Percentiles rank a stretch among this genome's conserved stretches.
Evolutionary conservation across 2,329 filamentous ascomycete species (phyloP).

Genomic region (Penicillium sp.): DNA sequence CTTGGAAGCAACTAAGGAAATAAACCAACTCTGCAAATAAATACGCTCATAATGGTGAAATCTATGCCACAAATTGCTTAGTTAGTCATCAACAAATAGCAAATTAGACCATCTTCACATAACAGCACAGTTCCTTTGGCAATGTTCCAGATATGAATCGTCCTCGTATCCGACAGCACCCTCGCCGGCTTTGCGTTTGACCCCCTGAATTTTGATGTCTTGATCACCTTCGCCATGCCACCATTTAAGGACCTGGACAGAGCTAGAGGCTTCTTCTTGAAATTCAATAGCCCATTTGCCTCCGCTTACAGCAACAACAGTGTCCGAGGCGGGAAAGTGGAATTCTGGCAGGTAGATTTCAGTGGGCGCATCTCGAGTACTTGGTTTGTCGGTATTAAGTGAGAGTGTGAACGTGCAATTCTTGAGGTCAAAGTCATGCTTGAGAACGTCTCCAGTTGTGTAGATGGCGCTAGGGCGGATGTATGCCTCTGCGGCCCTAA

Average conservation of each 20-base stretch:
- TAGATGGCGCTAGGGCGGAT: constrained; percentile 77
- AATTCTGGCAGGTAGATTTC: constrained; percentile 84
- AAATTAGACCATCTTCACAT: constrained; percentile 38
- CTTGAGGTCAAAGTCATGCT: constrained; percentile 77
- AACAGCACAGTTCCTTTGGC: constrained; percentile 46
- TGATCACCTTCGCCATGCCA: constrained; percentile 90
- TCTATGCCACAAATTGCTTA: background rate
- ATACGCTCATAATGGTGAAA: too few species aligned
- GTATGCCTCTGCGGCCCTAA: constrained; percentile 88
- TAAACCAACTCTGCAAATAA: too few species aligned
- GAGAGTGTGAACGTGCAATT: constrained; percentile 73
- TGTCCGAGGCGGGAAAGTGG: constrained; percentile 77
- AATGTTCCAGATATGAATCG: constrained; percentile 72
- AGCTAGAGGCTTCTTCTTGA: constrained; percentile 65
- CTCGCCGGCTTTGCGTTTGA: constrained; percentile 55
- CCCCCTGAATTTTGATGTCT: constrained; percentile 69
- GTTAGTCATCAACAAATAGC: background rate
- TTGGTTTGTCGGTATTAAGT: constrained; percentile 58
- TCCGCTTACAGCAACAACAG: constrained; percentile 69
- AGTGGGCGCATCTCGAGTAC: constrained; percentile 65
- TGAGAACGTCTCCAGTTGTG: constrained; percentile 66
- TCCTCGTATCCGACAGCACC: constrained; percentile 54
- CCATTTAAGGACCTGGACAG: constrained; percentile 78
- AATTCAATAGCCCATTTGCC: constrained; percentile 85
- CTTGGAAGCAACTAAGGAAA: too few species aligned